These are phyloP conservation scores for Diophrys sp. DNA, from an alignment of 73 alveolate genomes.

Conservation along the genomic window DNA sequence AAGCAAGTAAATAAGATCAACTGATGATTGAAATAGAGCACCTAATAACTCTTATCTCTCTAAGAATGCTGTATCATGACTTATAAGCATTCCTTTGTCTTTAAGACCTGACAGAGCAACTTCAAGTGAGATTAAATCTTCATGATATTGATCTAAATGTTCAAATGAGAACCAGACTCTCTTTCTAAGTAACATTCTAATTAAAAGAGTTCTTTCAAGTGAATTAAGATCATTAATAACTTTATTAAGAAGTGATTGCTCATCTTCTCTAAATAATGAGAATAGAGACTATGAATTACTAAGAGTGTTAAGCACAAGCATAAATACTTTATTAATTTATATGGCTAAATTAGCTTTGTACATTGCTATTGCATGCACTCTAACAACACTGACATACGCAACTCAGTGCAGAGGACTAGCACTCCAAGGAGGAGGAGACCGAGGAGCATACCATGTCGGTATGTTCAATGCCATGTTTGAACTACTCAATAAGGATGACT, in stretches of 20 bases:
- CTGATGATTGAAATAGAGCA: neutral
- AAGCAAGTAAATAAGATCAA: too few species aligned
- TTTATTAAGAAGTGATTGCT: neutral
- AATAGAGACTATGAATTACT: neutral
- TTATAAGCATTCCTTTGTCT: neutral
- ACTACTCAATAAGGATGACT: slow-evolving; percentile 11
- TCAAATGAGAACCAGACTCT: neutral
- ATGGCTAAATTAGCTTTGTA: neutral
- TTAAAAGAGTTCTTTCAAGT: neutral
- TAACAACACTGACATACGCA: neutral
- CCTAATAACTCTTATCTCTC: neutral
- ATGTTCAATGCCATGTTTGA: slow-evolving; percentile 42
- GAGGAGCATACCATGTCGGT: slow-evolving; percentile 72
- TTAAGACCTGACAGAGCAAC: neutral
- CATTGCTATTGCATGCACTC: neutral
- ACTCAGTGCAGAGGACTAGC: slow-evolving; percentile 49
- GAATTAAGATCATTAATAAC: neutral
- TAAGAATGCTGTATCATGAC: neutral
- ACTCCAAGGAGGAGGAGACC: slow-evolving; percentile 67
- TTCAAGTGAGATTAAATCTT: neutral
- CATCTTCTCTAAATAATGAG: neutral
- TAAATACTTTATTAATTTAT: too few species aligned
- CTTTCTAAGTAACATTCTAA: neutral
- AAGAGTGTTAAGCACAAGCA: neutral
- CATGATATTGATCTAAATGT: neutral